A percentile compares a stretch with the other conserved stretches of the same genome.
Conservation (phyloP, 1,284 basidiomycete genomes). For the Marasmius tenuissimus region DNA sequence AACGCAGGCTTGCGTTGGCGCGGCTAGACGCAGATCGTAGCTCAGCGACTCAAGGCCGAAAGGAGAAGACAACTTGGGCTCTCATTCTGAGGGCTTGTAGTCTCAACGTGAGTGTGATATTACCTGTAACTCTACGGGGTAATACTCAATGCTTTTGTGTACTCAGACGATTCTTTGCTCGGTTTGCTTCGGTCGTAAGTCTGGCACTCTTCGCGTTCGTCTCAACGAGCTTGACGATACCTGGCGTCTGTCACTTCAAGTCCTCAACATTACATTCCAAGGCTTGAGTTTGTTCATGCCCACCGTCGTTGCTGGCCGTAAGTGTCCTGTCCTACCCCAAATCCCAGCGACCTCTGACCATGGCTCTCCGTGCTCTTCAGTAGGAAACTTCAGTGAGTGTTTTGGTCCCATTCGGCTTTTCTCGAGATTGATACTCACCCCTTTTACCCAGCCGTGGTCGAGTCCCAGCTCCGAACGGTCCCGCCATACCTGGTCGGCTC, state of each 20-base stretch:
- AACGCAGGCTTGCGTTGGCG: conserved; percentile 34
- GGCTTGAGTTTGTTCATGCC: conserved; percentile 42
- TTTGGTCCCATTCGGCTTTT: no score
- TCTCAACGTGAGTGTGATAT: conserved; percentile 28
- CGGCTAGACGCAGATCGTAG: conserved; percentile 37
- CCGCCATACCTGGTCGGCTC: conserved; percentile 36
- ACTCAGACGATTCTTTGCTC: conserved; percentile 30
- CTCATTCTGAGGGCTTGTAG: conserved; percentile 36
- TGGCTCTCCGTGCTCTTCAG: conserved; percentile 15
- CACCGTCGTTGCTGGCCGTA: conserved; percentile 38
- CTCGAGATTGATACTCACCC: no score
- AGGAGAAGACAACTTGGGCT: conserved; percentile 32
- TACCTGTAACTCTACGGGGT: neutral
- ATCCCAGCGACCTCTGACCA: neutral
- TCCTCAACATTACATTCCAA: conserved; percentile 42
- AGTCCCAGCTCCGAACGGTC: conserved; percentile 40
- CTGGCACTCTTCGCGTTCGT: neutral
- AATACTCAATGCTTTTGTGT: neutral
- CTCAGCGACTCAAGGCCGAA: conserved; percentile 27
- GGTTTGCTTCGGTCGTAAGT: conserved; percentile 22
- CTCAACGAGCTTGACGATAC: no score
- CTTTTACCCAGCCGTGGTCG: conserved; percentile 30
- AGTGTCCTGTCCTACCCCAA: conserved; percentile 13
- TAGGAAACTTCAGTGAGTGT: conserved; percentile 8
- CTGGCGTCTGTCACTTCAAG: neutral